A percentile compares a stretch with the other conserved stretches of the same genome.
phyloP scores from a whole-genome alignment of 2,329 filamentous ascomycete genomes.

The Didymellaceae sp. region DNA sequence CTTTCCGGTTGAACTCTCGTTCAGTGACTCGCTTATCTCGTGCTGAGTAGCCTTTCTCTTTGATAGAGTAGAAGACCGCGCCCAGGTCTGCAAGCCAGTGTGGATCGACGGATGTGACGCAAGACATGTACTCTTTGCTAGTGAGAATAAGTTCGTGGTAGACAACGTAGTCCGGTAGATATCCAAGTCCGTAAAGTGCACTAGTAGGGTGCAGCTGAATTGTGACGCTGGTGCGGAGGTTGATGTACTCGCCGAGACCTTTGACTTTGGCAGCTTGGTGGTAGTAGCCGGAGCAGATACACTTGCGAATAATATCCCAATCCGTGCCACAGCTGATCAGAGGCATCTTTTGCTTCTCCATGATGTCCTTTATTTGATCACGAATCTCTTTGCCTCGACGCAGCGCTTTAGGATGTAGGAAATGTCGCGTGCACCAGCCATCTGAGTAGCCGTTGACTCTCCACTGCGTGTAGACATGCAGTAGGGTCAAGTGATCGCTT shows the following conservation, averaged over 20 bases:
- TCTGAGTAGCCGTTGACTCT: slow-evolving; percentile 88
- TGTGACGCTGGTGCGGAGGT: slow-evolving; percentile 90
- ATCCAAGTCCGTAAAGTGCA: slow-evolving; percentile 89
- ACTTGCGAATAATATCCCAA: slow-evolving; percentile 94
- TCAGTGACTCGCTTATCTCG: slow-evolving; percentile 87
- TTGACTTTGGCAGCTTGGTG: slow-evolving; percentile 96
- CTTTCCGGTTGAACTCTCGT: slow-evolving; percentile 87
- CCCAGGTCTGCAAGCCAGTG: slow-evolving; percentile 97
- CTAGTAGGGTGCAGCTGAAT: slow-evolving; percentile 95
- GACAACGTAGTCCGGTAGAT: slow-evolving; percentile 94
- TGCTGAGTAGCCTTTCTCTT: slow-evolving; percentile 94
- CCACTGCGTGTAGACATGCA: slow-evolving; percentile 97
- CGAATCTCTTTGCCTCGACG: slow-evolving; percentile 91
- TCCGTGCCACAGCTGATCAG: slow-evolving; percentile 91
- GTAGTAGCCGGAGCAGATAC: slow-evolving; percentile 97
- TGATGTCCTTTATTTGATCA: slow-evolving; percentile 91
- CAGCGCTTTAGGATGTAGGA: slow-evolving; percentile 92
- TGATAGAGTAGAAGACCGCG: slow-evolving; percentile 95
- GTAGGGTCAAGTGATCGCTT: slow-evolving; percentile 92
- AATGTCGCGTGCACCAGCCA: slow-evolving; percentile 91
- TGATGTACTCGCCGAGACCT: slow-evolving; percentile 96
- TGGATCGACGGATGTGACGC: slow-evolving; percentile 93
- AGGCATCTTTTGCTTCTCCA: slow-evolving; percentile 90
- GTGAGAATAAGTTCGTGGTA: slow-evolving; percentile 98
- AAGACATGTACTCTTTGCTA: slow-evolving; percentile 97